Evolutionary conservation across 768 basidiomycete species (phyloP), one percentile per base, ranked within the genome.

Genomic region (Pisolithus marmoratus): DNA sequence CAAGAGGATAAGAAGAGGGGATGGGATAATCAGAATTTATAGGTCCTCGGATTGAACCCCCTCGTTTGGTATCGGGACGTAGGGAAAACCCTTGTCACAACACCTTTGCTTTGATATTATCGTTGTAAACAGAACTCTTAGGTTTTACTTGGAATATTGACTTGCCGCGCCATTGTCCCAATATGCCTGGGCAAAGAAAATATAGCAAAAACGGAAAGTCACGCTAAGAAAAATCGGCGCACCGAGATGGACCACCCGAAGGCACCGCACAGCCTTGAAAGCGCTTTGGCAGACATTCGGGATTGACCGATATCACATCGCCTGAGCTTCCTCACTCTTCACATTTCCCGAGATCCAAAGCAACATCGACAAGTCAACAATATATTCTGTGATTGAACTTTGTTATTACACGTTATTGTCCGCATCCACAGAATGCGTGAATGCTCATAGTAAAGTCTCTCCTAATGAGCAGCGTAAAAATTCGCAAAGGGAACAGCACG

Each of bases 381-480:
- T 48, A 31, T 51, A 53, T 55, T 54, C 14, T 46, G 48, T 38
- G 9, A 27, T 42, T 36, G 41, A 38, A 38, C 37, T 49, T 37
- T 40, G 43, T 47, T 49, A 26, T 34, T 46, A 31, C 24, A 47
- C 8, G 7, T 24, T 29, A 44, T 52, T 37, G 31, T 53, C 27
- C 29, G 36, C 37, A 40, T 43, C 45, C n/a, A 19, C 38, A 7
- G 3, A 17, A 53, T 15, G 31, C 20, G 15, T 26, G 27, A 42
- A 45, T 26, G 23, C 38, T 61, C 53, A 70, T 27, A 71, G 64
- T 20, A 71, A 47, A 15, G 65, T 68, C 59, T 71, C 70, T 31
- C 70, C 71, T 71, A 41, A 47, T 2, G 40, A 38, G 42, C 34
- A 27, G 9, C 31, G 41, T 61, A 36, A 67, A 36, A 67, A 55